Conservation (phyloP, 768 basidiomycete species). For the Boletus vinaceobasis region DNA sequence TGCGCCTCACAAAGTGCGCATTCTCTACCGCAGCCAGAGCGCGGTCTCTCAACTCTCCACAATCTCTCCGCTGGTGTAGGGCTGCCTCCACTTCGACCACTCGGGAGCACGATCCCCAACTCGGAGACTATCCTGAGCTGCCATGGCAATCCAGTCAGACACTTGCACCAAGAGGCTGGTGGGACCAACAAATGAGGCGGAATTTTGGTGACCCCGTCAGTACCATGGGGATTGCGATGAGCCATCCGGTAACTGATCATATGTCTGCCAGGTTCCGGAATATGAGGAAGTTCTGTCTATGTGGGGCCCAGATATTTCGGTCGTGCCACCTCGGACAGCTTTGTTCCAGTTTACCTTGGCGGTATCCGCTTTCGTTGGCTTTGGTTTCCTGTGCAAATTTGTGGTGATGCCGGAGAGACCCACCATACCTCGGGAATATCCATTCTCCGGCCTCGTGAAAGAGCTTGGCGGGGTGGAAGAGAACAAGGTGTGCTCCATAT, state of each 20-base stretch:
- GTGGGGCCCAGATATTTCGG: slow-evolving; percentile 82
- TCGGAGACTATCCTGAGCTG: slow-evolving; percentile 70
- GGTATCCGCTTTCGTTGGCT: slow-evolving; percentile 55
- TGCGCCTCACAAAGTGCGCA: slow-evolving; percentile 15
- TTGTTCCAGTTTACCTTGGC: slow-evolving; percentile 64
- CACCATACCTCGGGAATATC: slow-evolving; percentile 70
- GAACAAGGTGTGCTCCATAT: slow-evolving; percentile 57
- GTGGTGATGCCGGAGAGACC: slow-evolving; percentile 58
- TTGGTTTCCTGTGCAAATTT: slow-evolving; percentile 58
- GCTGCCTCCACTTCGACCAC: slow-evolving; percentile 16
- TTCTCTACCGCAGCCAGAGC: slow-evolving; percentile 6
- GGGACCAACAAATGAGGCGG: slow-evolving; percentile 70
- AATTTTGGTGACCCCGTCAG: slow-evolving; percentile 79
- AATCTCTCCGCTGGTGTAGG: slow-evolving; percentile 1
- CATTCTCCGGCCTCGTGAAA: slow-evolving; percentile 66
- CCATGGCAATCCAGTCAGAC: slow-evolving; percentile 65
- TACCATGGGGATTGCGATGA: slow-evolving; percentile 6
- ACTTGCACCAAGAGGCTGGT: slow-evolving; percentile 66
- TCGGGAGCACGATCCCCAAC: slow-evolving; percentile 57
- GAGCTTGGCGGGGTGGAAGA: slow-evolving; percentile 78
- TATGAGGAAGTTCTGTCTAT: slow-evolving; percentile 78
- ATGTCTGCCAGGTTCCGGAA: slow-evolving; percentile 61
- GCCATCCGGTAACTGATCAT: slow-evolving; percentile 13
- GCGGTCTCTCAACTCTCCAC: neutral
- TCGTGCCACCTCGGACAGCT: slow-evolving; percentile 56